phyloP scores from a whole-genome alignment of 306 rosid species.

The Malus fusca region DNA sequence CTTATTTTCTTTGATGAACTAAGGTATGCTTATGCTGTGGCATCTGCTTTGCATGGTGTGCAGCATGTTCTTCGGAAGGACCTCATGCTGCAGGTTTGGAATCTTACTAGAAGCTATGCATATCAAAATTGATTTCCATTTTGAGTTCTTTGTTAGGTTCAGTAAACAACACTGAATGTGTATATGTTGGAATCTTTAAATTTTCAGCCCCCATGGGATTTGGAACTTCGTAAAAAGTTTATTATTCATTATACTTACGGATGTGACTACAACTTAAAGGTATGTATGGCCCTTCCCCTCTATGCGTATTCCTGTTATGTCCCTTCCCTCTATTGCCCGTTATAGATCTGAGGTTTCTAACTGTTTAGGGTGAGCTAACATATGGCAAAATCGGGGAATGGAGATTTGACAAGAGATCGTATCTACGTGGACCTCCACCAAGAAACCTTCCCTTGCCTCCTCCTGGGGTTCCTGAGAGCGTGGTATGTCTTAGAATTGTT shows the following conservation, averaged over 20 bases:
- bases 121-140: conserved; percentile 11
- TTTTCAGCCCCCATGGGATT: conserved; percentile 97
- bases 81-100: conserved; percentile 87
- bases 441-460: conserved; percentile 81
- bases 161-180: background rate
- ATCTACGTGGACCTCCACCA: conserved; percentile 79
- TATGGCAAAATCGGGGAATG: conserved; percentile 90
- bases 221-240: conserved; percentile 51
- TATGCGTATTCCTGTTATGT: background rate
- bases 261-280: conserved; percentile 85
- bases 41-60: conserved; percentile 91
- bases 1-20: conserved; percentile 15
- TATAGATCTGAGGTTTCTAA: conserved; percentile 4
- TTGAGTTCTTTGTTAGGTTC: background rate
- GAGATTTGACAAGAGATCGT: conserved; percentile 94
- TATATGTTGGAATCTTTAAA: conserved; percentile 1
- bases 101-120: conserved; percentile 7
- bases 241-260: conserved; percentile 91
- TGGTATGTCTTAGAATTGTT: conserved; percentile 52
- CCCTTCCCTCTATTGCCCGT: background rate
- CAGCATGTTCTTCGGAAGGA: conserved; percentile 86
- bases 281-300: conserved; percentile 2
- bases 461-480: conserved; percentile 94
- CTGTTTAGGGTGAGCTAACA: conserved; percentile 72
- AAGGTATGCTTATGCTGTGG: conserved; percentile 96